phyloP scores from a whole-genome alignment of 2,329 filamentous ascomycete species.

The Colletotrichum sp. region DNA sequence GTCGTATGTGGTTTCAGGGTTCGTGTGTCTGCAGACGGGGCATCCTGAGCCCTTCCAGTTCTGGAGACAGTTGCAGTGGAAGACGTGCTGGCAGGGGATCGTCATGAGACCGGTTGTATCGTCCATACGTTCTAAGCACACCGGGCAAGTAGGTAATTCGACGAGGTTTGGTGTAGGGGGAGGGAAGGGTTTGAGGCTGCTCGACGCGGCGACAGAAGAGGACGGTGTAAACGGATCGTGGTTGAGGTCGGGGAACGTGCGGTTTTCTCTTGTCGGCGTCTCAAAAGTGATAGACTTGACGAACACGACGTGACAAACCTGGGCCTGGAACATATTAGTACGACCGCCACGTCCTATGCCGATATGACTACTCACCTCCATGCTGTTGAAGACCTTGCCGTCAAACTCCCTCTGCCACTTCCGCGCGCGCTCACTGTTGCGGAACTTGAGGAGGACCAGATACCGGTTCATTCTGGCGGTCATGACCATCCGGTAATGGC shows the following conservation, averaged over 20 bases:
- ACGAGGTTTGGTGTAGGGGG: conserved; percentile 81
- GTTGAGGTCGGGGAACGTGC: conserved; percentile 62
- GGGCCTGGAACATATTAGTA: conserved; percentile 58
- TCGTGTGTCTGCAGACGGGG: conserved; percentile 91
- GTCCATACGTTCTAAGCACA: conserved; percentile 97
- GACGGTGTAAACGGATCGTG: conserved; percentile 69
- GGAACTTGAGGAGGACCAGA: conserved; percentile 95
- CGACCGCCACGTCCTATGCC: not conserved
- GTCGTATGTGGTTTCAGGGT: conserved; percentile 48
- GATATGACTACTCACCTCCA: conserved; percentile 69
- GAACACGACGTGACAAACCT: conserved; percentile 94
- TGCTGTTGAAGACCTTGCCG: conserved; percentile 89
- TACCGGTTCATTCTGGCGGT: conserved; percentile 90
- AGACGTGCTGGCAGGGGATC: conserved; percentile 96
- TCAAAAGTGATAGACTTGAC: conserved; percentile 91
- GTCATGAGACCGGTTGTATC: conserved; percentile 94
- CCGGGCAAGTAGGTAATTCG: conserved; percentile 93
- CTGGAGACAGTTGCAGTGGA: conserved; percentile 94
- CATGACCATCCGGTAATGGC: conserved; percentile 93
- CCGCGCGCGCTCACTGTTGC: conserved; percentile 73
- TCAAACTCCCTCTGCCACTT: conserved; percentile 89
- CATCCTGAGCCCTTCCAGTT: conserved; percentile 96
- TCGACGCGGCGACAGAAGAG: conserved; percentile 41
- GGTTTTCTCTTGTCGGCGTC: conserved; percentile 54
- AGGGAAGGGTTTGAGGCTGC: conserved; percentile 63